A percentile compares a stretch with the other conserved stretches of the same genome.
phyloP scores from a whole-genome alignment of 2,329 filamentous ascomycete genomes.

The Fusarium sp. region DNA sequence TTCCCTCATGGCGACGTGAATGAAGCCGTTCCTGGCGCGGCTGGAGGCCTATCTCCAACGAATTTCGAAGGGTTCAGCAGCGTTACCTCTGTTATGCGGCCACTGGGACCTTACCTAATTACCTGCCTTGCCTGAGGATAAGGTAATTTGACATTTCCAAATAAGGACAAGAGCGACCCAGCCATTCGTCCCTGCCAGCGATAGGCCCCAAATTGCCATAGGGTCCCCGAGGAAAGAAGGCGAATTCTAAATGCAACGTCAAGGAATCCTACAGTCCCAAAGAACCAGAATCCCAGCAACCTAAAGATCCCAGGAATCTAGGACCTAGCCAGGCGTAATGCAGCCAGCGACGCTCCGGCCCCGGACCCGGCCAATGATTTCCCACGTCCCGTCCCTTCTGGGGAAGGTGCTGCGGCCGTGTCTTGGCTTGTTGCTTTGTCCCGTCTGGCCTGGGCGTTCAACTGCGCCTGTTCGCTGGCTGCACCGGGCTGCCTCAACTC shows the following conservation, averaged over 20 bases:
- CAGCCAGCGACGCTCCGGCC: constrained; percentile 41
- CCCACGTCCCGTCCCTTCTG: constrained; percentile 30
- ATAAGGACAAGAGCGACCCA: constrained; percentile 35
- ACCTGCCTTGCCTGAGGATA: constrained; percentile 23
- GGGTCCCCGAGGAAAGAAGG: constrained; percentile 32
- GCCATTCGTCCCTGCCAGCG: constrained; percentile 32
- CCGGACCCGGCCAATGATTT: constrained; percentile 46
- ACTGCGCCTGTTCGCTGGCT: constrained; percentile 42
- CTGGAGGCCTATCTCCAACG: constrained; percentile 4
- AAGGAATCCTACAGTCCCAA: constrained; percentile 26
- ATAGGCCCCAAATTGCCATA: constrained; percentile 33
- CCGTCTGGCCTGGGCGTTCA: constrained; percentile 45
- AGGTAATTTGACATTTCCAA: constrained; percentile 34
- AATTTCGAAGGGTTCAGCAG: constrained; percentile 32
- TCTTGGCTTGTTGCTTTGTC: constrained; percentile 47
- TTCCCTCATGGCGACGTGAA: constrained; percentile 15
- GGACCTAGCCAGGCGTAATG: constrained; percentile 19
- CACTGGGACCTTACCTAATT: constrained; percentile 19
- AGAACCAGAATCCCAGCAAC: constrained; percentile 19
- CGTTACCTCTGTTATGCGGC: constrained; percentile 39
- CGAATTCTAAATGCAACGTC: constrained; percentile 44
- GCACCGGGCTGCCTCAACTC: constrained; percentile 29
- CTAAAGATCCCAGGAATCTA: constrained; percentile 28
- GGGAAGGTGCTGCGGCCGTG: constrained; percentile 41
- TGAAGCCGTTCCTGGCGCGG: not conserved